Evolutionary conservation across 1,284 basidiomycete genomes (phyloP), one percentile per base, ranked within the genome.

Genomic region (Papiliotrema flavescens): DNA sequence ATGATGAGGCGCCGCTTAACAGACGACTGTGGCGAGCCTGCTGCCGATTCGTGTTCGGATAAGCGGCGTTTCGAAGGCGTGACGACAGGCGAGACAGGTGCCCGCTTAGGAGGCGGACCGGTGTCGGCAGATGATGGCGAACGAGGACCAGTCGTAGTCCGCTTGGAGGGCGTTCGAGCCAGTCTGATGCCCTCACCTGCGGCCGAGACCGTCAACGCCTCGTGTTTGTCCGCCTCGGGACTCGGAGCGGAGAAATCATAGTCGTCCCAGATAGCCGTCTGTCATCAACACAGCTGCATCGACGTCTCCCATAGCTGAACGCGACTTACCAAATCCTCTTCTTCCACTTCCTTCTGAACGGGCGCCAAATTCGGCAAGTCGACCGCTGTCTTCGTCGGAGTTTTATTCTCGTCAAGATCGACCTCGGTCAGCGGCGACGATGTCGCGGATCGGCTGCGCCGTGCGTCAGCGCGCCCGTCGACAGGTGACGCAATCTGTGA

Each of bases 241-340:
- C 51, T 15, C 48, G 47, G 43, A 0, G 44, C 40, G 5, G 50
- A 51, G 50, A 61, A 64, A 2, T 57, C 46, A 39, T 48, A 64
- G 35, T 60, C 59, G 9, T 39, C 62, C 39, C 59, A 64, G 22
- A 57, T 49, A 22, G 40, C 59, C 19, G 61, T 32, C 57, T 61
- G 36, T 23, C 15, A 3, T 20, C 20, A 28, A 22, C 11, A 51
- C 26, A 3, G 5, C 28, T 11, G 28, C 28, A 32, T 32, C 28
- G n/a, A 32, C 6, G 28, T 11, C 5, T 32, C 28, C 11, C 11
- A 11, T 32, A 6, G 28, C 28, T 32, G 28, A 32, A 11, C 28
- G 11, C 11, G 28, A 32, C 11, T 32, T 32, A 32, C 28, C 28
- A 32, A 11, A 32, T 32, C 28, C 28, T 32, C 28, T 32, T 32